Base-by-base conservation (phyloP, 768 basidiomycete genomes). In the Agaricus subrufescens region DNA sequence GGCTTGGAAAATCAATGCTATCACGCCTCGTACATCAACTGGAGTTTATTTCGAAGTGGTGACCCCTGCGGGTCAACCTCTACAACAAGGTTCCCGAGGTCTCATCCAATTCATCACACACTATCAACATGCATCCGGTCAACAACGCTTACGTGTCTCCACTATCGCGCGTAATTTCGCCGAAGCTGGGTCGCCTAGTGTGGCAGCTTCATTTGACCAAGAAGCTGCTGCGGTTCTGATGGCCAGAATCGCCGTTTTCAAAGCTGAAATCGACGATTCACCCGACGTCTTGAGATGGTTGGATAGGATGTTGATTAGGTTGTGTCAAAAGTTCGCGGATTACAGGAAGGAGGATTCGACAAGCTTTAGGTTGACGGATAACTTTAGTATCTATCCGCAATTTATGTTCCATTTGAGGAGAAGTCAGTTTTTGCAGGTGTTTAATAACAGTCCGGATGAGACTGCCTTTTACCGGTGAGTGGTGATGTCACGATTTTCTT, bases 341-440 rank as follows among this genome's bases (percentile, higher is more conserved):
- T 99, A 98, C 67, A 78, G 95, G 64, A 98, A 98, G 75, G 97
- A 98, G 71, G 97, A 98, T 67, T 91, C 97, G 9, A 82, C 86
- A 38, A 93, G 89, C 67, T 98, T 99, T 82, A 79, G 94, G 62
- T 77, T 99, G 61, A 79, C 85, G 54, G 94, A 97, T 68, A 97
- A 97, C 72, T 98, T 99, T 73, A 91, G 91, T 68, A 98, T 99
- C 64, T 99, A 99, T 70, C 97, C 97, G 14, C 97, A 98, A 68
- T 99, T 99, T 78, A 99, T 98, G 97, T 99, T 98, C 86, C 97
- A 99, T 73, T 72, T 99, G 59, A 81, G 96, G 57, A 78, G 97
- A 69, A 94, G 91, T 80, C 96, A 98, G 73, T 98, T 99, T 78
- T 77, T 99, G 69, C 97, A 99, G 73, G 95, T 98, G 53, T 98